A percentile compares a stretch with the other conserved stretches of the same genome.
Evolutionary conservation across 192 early-diverging fungal species (phyloP).

Genomic region (Allomyces macrogynus): DNA sequence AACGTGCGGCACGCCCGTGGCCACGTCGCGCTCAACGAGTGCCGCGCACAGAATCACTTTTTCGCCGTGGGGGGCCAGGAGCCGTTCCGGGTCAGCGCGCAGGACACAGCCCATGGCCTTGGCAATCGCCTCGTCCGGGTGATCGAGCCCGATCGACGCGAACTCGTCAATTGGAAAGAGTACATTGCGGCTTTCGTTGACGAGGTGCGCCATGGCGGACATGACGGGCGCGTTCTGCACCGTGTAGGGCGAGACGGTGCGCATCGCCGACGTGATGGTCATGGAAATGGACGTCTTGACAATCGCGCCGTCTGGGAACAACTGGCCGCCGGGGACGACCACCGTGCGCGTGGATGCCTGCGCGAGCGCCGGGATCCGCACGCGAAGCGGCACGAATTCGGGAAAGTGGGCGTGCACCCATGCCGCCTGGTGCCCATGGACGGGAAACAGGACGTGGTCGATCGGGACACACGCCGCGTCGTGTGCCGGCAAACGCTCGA

Average conservation of each 20-base stretch:
- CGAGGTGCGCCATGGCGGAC: conserved; percentile 22
- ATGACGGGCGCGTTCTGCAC: conserved; percentile 33
- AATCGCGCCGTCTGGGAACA: conserved; percentile 9
- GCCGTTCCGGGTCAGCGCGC: conserved; percentile 24
- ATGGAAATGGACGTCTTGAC: conserved; percentile 38
- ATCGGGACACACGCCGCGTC: not conserved
- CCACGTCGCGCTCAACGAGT: conserved; percentile 13
- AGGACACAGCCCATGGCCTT: conserved; percentile 40
- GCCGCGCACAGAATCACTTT: conserved; percentile 33
- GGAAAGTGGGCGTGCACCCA: conserved; percentile 25
- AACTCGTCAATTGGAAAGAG: conserved; percentile 30
- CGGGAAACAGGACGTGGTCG: conserved; percentile 28
- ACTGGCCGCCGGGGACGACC: conserved; percentile 11
- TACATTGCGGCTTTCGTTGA: conserved; percentile 13
- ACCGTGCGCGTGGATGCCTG: conserved; percentile 40
- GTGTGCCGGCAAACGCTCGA: no score
- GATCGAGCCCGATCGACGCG: conserved; percentile 22
- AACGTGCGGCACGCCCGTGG: conserved; percentile 6
- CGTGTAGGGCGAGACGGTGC: conserved; percentile 44
- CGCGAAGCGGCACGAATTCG: conserved; percentile 17
- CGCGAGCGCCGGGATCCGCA: conserved; percentile 17
- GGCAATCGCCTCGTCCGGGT: conserved; percentile 31
- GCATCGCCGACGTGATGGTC: conserved; percentile 40
- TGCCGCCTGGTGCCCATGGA: conserved; percentile 37
- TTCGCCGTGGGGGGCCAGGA: conserved; percentile 15